Evolutionary conservation across 805 yeast genomes (phyloP).

Genomic region (Candida qinlingensis): DNA sequence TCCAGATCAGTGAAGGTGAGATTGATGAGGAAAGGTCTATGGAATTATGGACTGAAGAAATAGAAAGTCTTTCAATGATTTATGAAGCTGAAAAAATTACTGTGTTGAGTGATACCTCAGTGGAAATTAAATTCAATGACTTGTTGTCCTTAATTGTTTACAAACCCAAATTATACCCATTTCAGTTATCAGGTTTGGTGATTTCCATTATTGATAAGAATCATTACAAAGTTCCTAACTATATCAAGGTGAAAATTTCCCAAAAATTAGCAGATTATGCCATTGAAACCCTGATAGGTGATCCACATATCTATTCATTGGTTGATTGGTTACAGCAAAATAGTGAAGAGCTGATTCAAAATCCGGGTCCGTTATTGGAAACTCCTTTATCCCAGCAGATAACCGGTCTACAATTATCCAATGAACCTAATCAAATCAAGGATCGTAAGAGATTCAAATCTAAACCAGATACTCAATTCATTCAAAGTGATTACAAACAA

Average conservation of each 20-base stretch:
- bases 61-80: conserved; percentile 59
- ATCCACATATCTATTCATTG: conserved; percentile 60
- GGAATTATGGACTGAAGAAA: conserved; percentile 69
- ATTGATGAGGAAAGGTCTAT: conserved; percentile 12
- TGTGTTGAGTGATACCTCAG: conserved; percentile 21
- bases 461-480: conserved; percentile 27
- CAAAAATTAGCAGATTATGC: conserved; percentile 42
- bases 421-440: conserved; percentile 1
- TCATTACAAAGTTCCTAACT: conserved; percentile 54
- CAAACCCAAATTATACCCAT: conserved; percentile 55
- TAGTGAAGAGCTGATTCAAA: conserved; percentile 47
- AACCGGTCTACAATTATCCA: conserved; percentile 3
- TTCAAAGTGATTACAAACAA: conserved; percentile 31
- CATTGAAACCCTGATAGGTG: conserved; percentile 50
- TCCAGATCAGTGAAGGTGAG: not conserved
- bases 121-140: conserved; percentile 18
- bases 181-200: conserved; percentile 63
- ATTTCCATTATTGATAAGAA: conserved; percentile 33
- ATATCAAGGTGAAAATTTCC: conserved; percentile 56
- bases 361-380: conserved; percentile 68
- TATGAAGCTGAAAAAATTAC: conserved; percentile 34
- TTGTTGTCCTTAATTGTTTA: conserved; percentile 34
- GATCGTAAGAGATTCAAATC: conserved; percentile 17
- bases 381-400: not conserved
- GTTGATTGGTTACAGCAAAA: conserved; percentile 75